Conservation (phyloP, 73 alveolate species). For the Uronychia binucleata region DNA sequence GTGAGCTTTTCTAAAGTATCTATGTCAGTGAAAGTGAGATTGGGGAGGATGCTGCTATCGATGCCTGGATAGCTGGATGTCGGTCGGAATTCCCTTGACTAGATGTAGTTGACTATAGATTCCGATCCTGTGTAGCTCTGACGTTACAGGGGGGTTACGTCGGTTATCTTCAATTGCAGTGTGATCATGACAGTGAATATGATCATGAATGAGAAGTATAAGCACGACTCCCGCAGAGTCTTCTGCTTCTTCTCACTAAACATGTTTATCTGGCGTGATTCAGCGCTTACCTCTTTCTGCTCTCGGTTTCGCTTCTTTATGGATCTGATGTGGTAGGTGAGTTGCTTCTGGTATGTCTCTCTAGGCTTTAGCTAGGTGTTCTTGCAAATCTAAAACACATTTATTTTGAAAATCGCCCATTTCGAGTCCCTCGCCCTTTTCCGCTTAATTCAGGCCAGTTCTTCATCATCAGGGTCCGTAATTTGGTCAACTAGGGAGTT, state of each 20-base stretch:
- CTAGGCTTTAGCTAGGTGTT: conserved; percentile 37
- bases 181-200: conserved; percentile 44
- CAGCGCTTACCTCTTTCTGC: not conserved
- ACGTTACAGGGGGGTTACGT: not conserved
- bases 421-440: not conserved
- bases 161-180: not conserved
- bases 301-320: conserved; percentile 12
- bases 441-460: too few relatives aligned
- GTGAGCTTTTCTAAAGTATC: not conserved
- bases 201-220: conserved; percentile 23
- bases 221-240: conserved; percentile 12
- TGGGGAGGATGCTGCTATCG: not conserved
- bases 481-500: too few relatives aligned
- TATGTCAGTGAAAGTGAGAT: not conserved
- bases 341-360: conserved; percentile 37
- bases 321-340: conserved; percentile 20
- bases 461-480: too few relatives aligned
- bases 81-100: not conserved
- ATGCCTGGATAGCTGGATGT: not conserved
- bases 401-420: conserved; percentile 8
- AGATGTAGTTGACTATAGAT: not conserved
- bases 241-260: not conserved
- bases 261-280: not conserved
- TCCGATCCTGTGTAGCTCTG: not conserved
- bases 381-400: not conserved